These are phyloP conservation scores for Fusarium circinatum DNA, from an alignment of 2,329 filamentous ascomycete species.

Conservation along the genomic window DNA sequence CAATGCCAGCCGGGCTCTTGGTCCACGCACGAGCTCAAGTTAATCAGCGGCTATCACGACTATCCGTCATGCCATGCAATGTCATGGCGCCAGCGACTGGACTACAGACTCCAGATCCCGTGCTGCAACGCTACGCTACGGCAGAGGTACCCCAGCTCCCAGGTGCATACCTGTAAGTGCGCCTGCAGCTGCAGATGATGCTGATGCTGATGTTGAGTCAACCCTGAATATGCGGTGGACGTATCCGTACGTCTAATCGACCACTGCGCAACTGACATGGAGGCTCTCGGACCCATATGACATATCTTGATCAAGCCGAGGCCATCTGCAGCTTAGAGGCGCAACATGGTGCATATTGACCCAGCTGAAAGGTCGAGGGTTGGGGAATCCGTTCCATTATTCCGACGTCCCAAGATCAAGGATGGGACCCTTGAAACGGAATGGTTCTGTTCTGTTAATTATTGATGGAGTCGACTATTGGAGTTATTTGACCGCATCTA, in stretches of 20 bases:
- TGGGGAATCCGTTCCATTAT: constrained; percentile 11
- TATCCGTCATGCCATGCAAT: background rate
- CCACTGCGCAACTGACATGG: constrained; percentile 27
- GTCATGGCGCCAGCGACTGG: background rate
- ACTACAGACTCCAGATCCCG: constrained; percentile 25
- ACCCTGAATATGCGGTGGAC: constrained; percentile 21
- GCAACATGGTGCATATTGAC: constrained; percentile 32
- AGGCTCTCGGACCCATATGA: constrained; percentile 32
- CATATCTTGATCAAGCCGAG: constrained; percentile 28
- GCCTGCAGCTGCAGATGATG: constrained; percentile 15
- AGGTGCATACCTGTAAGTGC: background rate
- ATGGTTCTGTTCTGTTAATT: background rate
- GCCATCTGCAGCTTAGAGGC: constrained; percentile 35
- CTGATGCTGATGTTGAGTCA: constrained; percentile 9
- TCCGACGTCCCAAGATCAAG: constrained; percentile 7
- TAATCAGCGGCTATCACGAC: constrained; percentile 3
- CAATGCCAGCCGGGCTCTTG: constrained; percentile 14
- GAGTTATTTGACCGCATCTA: background rate
- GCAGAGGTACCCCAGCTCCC: constrained; percentile 15
- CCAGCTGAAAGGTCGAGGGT: constrained; percentile 37
- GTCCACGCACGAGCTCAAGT: background rate
- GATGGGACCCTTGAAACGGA: constrained; percentile 20
- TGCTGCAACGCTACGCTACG: constrained; percentile 24
- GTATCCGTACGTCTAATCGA: constrained; percentile 1
- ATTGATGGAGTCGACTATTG: background rate